phyloP scores from a whole-genome alignment of 177 flowering plant genomes.

The Viscum album region DNA sequence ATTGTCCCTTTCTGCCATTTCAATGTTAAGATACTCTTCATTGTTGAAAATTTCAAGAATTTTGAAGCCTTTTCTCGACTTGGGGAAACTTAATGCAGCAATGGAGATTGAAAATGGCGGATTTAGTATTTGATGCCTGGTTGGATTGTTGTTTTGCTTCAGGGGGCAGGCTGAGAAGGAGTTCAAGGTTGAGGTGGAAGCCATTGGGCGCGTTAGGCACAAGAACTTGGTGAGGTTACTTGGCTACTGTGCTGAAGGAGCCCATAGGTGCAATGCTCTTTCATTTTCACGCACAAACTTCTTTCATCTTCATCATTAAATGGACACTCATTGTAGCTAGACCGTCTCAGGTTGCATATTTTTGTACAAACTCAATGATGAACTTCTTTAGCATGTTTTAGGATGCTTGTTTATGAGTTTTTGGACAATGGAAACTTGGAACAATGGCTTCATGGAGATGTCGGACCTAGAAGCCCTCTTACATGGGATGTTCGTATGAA shows the following conservation, averaged over 20 bases:
- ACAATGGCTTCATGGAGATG: conserved; percentile 82
- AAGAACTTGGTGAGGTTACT: conserved; percentile 71
- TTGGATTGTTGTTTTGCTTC: conserved; percentile 11
- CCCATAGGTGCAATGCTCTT: conserved; percentile 42
- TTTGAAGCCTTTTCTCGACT: background rate
- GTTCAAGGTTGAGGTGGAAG: conserved; percentile 79
- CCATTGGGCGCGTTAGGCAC: conserved; percentile 71
- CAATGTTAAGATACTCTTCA: background rate
- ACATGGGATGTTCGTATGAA: conserved; percentile 74
- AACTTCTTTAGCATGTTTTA: conserved; percentile 14
- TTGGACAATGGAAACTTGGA: conserved; percentile 71
- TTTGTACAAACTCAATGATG: background rate
- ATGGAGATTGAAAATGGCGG: background rate
- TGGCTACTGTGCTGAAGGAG: conserved; percentile 80
- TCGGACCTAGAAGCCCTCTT: conserved; percentile 55
- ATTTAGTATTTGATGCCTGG: background rate
- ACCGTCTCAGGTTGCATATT: background rate
- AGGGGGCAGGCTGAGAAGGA: conserved; percentile 89
- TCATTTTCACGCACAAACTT: background rate
- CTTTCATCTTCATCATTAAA: background rate
- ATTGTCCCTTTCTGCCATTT: background rate
- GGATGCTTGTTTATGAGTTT: conserved; percentile 79
- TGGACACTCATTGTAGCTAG: too few relatives aligned
- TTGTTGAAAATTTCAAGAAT: background rate
- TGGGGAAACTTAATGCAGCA: background rate